phyloP scores from a whole-genome alignment of 2,329 filamentous ascomycete genomes.

The Colletotrichum truncatum region DNA sequence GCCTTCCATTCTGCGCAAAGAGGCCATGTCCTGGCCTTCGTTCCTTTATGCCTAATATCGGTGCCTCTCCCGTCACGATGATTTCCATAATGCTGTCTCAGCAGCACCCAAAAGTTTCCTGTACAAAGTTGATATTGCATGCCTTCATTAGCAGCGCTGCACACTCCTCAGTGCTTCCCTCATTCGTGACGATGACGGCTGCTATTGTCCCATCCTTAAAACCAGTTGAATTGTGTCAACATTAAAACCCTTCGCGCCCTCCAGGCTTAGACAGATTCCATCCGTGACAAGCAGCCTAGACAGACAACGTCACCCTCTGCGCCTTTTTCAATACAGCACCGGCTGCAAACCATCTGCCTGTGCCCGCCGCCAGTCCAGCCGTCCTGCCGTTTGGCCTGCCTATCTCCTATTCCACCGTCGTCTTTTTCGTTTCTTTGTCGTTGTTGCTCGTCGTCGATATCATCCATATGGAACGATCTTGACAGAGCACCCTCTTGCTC shows the following conservation, averaged over 20 bases:
- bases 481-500: slow-evolving; percentile 39
- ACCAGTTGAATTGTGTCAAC: neutral
- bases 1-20: neutral
- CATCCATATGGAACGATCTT: slow-evolving; percentile 60
- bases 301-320: slow-evolving; percentile 73
- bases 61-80: neutral
- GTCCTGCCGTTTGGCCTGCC: slow-evolving; percentile 6
- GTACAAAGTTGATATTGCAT: slow-evolving; percentile 9
- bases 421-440: slow-evolving; percentile 18
- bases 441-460: slow-evolving; percentile 48
- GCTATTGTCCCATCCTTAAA: neutral
- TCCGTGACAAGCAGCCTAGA: slow-evolving; percentile 65
- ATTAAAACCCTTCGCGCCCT: neutral
- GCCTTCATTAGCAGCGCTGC: slow-evolving; percentile 26
- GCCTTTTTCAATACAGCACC: slow-evolving; percentile 74
- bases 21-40: neutral
- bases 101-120: slow-evolving; percentile 1
- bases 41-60: neutral
- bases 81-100: slow-evolving; percentile 10
- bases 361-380: slow-evolving; percentile 56
- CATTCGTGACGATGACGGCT: neutral
- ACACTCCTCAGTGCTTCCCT: neutral
- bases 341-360: slow-evolving; percentile 68
- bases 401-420: neutral
- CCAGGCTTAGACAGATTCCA: slow-evolving; percentile 47